Base-by-base conservation (phyloP, 2,329 filamentous ascomycete genomes). In the Aureobasidium sp. region DNA sequence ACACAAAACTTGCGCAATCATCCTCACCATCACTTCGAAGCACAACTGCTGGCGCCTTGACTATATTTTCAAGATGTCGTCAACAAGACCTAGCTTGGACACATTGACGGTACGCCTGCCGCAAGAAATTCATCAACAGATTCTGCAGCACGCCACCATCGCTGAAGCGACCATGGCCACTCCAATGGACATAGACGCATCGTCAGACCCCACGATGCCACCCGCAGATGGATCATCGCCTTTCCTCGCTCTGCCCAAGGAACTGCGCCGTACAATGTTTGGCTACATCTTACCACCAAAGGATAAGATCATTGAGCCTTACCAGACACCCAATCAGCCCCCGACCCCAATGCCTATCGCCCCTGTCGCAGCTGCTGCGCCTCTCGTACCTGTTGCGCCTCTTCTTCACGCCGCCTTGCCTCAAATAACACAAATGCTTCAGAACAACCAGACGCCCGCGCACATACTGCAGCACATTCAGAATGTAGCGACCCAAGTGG, bases 191-290 rank as follows among this genome's bases (percentile, higher is more conserved):
- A 13, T 37, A 10, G 42, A 37, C 20, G 27, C 55, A 3, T 58
- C 55, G n/a, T 47, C 26, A 26, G 32, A 47, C 20, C 29, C 55
- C 27, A 47, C 32, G 3, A 47, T 47, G 1, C 37, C 62, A 9
- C 62, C 51, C 15, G 12, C 15, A 12, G 32, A 62, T 29, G 58
- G 55, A 12, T 36, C 29, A 17, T 64, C 29, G 15, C 53, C 44
- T 5, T 50, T 64, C 20, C 53, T 64, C 2, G 15, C 8, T 3
- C 12, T 55, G 13, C 60, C 63, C 27, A 7, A 39, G 32, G 63
- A 64, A 26, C 20, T 63, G 23, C 52, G 61, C 46, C 63, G 53
- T n/a, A 2, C 26, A 4, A 64, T 64, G 15, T 56, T 62, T 41
- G 17, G 20, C 37, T 39, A 56, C n/a, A 8, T 63, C 3, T 23